These are phyloP conservation scores for Acanthamoeba sp. DNA, from an alignment of 208 protist genomes.

Conservation along the genomic window DNA sequence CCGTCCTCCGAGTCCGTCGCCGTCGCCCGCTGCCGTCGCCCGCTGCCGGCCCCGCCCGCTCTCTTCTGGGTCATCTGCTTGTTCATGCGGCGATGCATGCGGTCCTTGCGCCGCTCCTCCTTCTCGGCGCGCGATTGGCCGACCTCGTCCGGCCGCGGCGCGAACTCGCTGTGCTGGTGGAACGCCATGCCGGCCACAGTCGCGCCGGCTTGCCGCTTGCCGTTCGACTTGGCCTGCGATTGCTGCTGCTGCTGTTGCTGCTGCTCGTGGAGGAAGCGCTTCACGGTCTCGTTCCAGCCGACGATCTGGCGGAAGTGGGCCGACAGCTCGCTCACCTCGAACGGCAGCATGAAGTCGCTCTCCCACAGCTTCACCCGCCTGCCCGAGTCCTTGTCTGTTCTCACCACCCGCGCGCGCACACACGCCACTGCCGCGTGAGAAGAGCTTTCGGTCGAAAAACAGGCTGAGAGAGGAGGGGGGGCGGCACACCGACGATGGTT, in stretches of 20 bases:
- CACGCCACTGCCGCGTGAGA: too few species aligned
- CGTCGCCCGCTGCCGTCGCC: not conserved
- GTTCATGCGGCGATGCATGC: conserved; percentile 56
- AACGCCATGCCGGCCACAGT: not conserved
- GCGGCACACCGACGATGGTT: not conserved
- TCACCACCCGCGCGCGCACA: too few species aligned
- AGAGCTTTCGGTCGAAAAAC: too few species aligned
- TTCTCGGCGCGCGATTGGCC: not conserved
- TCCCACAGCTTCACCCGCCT: conserved; percentile 34
- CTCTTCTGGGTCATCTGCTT: conserved; percentile 18
- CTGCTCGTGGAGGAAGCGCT: conserved; percentile 34
- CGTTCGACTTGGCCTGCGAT: too few species aligned
- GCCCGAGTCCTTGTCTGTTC: conserved; percentile 16
- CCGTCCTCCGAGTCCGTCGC: too few species aligned
- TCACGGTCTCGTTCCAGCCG: conserved; percentile 49
- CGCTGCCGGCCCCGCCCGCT: not conserved
- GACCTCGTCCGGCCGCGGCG: not conserved
- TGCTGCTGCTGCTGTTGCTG: not conserved
- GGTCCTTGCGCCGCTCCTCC: conserved; percentile 1
- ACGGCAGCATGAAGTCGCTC: not conserved
- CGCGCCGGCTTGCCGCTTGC: not conserved
- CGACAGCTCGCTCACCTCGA: conserved; percentile 36
- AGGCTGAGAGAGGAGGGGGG: not conserved
- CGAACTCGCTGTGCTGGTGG: conserved; percentile 42
- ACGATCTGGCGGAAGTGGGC: conserved; percentile 71